A percentile compares a stretch with the other conserved stretches of the same genome.
Evolutionary conservation across 352 stramenopile species (phyloP).

Genomic region (Blastocystis sp.): DNA sequence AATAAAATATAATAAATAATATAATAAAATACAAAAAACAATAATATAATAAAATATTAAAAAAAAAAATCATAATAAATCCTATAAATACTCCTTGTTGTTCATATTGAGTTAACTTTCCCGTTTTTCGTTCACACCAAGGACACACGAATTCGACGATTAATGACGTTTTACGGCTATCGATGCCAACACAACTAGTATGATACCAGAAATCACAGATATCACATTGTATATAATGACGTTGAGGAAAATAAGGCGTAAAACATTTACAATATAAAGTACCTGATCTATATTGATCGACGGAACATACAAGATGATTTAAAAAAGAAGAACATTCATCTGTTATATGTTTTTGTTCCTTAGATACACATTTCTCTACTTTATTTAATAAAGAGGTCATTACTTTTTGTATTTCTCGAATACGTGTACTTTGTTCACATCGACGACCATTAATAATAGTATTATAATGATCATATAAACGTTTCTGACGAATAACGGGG

Average conservation of each 20-base stretch:
- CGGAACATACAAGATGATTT: not conserved
- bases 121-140: too few relatives aligned
- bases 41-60: too few relatives aligned
- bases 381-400: not conserved
- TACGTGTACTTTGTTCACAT: not conserved
- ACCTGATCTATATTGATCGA: constrained; percentile 11
- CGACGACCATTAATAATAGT: constrained; percentile 11
- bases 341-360: not conserved
- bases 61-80: too few relatives aligned
- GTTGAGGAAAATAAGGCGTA: constrained; percentile 1
- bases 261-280: constrained; percentile 13
- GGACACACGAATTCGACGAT: constrained; percentile 22
- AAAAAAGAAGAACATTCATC: constrained; percentile 14
- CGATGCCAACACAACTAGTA: constrained; percentile 14
- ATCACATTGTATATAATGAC: constrained; percentile 34
- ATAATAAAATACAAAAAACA: too few relatives aligned
- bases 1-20: too few relatives aligned
- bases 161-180: constrained; percentile 1
- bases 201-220: constrained; percentile 28
- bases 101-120: too few relatives aligned
- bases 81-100: too few relatives aligned
- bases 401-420: constrained; percentile 15
- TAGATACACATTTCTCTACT: not conserved
- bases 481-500: not conserved
- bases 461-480: not conserved